phyloP scores from a whole-genome alignment of 805 yeast genomes.

The Metschnikowia gruessii region DNA sequence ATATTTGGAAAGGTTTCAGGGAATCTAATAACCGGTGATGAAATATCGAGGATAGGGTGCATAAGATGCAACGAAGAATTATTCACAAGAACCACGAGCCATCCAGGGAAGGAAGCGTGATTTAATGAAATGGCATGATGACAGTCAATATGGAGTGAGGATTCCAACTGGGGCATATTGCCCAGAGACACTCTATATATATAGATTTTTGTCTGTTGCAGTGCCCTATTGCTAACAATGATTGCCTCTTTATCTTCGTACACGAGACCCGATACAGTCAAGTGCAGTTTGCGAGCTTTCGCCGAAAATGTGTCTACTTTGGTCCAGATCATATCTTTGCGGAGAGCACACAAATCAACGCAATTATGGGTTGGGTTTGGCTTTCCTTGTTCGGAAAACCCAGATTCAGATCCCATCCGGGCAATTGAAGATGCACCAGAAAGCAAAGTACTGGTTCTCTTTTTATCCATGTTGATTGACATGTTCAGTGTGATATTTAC shows the following conservation, averaged over 20 bases:
- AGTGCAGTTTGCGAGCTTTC: slow-evolving; percentile 27
- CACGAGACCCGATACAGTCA: slow-evolving; percentile 38
- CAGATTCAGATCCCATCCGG: slow-evolving; percentile 41
- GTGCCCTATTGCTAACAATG: slow-evolving; percentile 46
- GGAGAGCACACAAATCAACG: slow-evolving; percentile 28
- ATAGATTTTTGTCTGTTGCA: slow-evolving; percentile 47
- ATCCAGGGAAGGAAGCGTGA: slow-evolving; percentile 39
- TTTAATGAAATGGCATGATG: slow-evolving; percentile 34
- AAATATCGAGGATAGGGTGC: slow-evolving; percentile 56
- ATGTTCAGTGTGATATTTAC: slow-evolving; percentile 13
- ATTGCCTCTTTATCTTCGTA: slow-evolving; percentile 61
- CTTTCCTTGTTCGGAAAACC: slow-evolving; percentile 27
- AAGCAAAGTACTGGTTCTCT: slow-evolving; percentile 40
- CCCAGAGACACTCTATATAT: slow-evolving; percentile 41
- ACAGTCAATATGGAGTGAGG: slow-evolving; percentile 17
- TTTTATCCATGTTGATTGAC: slow-evolving; percentile 42
- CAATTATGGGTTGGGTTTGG: slow-evolving; percentile 12
- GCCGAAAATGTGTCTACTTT: slow-evolving; percentile 47
- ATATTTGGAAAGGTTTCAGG: slow-evolving; percentile 22
- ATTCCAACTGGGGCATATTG: slow-evolving; percentile 29
- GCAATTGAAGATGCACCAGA: slow-evolving; percentile 46
- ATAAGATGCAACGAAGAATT: slow-evolving; percentile 38
- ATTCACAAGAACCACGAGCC: slow-evolving; percentile 41
- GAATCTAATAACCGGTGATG: slow-evolving; percentile 31
- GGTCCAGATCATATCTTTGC: slow-evolving; percentile 72